phyloP scores from a whole-genome alignment of 2,329 filamentous ascomycete species.

The Acrocalymma vagum region DNA sequence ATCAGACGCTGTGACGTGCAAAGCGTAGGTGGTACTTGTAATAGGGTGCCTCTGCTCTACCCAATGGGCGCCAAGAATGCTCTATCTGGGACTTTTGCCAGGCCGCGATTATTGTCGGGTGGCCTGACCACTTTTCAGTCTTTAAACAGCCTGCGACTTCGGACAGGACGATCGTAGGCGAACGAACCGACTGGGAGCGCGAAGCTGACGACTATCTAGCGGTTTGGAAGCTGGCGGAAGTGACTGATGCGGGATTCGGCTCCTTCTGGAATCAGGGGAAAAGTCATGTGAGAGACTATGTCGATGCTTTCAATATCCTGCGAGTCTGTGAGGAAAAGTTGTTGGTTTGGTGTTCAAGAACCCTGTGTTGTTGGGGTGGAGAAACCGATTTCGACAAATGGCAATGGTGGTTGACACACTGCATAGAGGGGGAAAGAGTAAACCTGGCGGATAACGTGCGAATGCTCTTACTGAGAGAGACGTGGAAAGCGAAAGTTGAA shows the following conservation, averaged over 20 bases:
- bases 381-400: no score
- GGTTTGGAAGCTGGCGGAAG: constrained; percentile 41
- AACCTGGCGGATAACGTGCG: no score
- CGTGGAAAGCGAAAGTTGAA: no score
- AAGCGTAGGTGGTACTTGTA: no score
- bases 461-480: no score
- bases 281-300: constrained; percentile 50
- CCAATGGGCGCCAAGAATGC: constrained; percentile 24
- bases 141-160: constrained; percentile 45
- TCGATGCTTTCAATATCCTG: constrained; percentile 49
- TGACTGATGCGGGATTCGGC: constrained; percentile 44
- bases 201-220: constrained; percentile 29
- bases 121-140: constrained; percentile 43
- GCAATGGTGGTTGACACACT: no score
- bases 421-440: no score
- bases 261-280: constrained; percentile 44
- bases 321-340: constrained; percentile 28
- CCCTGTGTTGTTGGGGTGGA: no score
- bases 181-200: constrained; percentile 33
- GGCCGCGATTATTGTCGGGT: constrained; percentile 34
- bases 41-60: no score
- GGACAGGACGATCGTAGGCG: constrained; percentile 36
- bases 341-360: constrained; percentile 38
- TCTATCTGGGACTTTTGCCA: constrained; percentile 24
- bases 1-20: constrained; percentile 17